Conservation (phyloP, 2,329 filamentous ascomycete genomes). For the Aspergillus oerlinghausenensis region DNA sequence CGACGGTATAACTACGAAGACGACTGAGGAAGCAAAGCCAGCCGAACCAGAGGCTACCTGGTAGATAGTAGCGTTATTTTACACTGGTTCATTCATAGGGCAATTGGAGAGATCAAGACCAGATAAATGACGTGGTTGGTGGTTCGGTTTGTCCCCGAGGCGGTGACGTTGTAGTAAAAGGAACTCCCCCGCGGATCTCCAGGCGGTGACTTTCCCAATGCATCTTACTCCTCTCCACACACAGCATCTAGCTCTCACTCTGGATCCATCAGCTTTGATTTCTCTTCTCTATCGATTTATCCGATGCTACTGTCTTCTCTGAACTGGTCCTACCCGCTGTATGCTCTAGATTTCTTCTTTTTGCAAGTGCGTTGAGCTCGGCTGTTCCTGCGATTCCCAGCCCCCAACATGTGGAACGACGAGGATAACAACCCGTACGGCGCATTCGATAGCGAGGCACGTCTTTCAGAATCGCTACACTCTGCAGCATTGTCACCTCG, state of each 20-base stretch:
- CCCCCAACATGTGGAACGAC: slow-evolving; percentile 85
- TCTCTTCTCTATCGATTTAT: neutral
- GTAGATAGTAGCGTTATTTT: neutral
- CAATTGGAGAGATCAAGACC: neutral
- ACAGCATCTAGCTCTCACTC: neutral
- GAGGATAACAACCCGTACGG: slow-evolving; percentile 98
- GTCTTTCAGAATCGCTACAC: slow-evolving; percentile 64
- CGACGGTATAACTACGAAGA: neutral
- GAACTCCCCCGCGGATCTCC: slow-evolving; percentile 2
- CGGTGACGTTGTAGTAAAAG: slow-evolving; percentile 3
- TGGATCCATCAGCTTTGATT: neutral
- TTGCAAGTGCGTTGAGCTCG: neutral
- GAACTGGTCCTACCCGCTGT: neutral
- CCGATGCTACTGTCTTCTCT: neutral
- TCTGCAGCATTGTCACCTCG: slow-evolving; percentile 46
- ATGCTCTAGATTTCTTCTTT: neutral
- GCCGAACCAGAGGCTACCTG: neutral
- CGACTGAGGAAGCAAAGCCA: neutral
- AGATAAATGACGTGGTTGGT: neutral
- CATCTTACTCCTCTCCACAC: neutral
- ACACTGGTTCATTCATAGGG: neutral
- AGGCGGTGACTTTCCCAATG: neutral
- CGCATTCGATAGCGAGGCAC: slow-evolving; percentile 84
- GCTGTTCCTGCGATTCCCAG: slow-evolving; percentile 5
- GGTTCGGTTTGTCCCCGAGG: neutral